These are phyloP conservation scores for Emiliania huxleyi DNA, from an alignment of 78 protist species.

Conservation along the genomic window DNA sequence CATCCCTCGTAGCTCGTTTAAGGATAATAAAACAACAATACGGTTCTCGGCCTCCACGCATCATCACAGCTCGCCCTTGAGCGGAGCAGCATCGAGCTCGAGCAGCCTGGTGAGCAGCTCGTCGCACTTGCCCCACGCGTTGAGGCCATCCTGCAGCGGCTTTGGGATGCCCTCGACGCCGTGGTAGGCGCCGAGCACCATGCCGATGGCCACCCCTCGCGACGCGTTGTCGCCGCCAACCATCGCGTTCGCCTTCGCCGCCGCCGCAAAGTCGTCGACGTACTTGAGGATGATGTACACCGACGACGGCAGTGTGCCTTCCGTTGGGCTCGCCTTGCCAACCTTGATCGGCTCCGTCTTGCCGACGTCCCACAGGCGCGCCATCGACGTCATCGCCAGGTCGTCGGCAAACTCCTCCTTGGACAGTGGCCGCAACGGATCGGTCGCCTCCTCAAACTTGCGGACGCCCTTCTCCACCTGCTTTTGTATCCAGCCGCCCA, in stretches of 20 bases:
- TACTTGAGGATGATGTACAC: constrained; percentile 25
- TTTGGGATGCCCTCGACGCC: constrained; percentile 9
- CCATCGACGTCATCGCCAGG: constrained; percentile 34
- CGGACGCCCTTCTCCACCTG: constrained; percentile 19
- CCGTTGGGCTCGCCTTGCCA: constrained; percentile 23
- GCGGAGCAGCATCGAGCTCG: no score
- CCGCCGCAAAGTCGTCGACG: not conserved
- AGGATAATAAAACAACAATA: no score
- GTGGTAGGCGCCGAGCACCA: constrained; percentile 18
- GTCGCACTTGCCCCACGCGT: not conserved
- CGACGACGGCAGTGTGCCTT: constrained; percentile 24
- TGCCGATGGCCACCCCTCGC: constrained; percentile 11
- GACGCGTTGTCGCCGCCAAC: constrained; percentile 34
- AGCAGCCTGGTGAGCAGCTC: not conserved
- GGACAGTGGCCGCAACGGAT: not conserved
- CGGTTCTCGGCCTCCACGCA: no score
- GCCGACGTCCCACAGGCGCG: constrained; percentile 32
- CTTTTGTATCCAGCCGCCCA: no score
- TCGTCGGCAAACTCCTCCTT: constrained; percentile 29
- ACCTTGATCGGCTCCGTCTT: constrained; percentile 39
- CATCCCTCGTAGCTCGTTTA: no score
- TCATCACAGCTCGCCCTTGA: no score
- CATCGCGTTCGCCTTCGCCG: constrained; percentile 18
- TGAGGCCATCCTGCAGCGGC: not conserved
- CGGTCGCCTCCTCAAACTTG: constrained; percentile 26